phyloP scores from a whole-genome alignment of 208 protist genomes.

The Sergeia podlipaevii region DNA sequence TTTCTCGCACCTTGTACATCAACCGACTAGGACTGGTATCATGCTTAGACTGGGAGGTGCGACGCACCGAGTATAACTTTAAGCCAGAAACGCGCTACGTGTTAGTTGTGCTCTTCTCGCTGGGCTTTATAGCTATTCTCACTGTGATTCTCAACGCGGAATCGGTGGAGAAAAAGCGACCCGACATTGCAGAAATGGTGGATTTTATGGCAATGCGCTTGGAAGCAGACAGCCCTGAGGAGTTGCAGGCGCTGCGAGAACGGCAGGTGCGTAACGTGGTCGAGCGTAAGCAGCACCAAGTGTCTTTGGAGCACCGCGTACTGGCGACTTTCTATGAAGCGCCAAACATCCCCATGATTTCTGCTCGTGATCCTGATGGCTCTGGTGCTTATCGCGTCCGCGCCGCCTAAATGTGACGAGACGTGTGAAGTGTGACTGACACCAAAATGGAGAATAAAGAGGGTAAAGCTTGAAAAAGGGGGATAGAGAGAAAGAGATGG shows the following conservation, averaged over 20 bases:
- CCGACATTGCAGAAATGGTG: conserved; percentile 80
- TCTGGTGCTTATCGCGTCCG: neutral
- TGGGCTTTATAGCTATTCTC: conserved; percentile 37
- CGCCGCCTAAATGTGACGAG: neutral
- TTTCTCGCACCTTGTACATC: conserved; percentile 86
- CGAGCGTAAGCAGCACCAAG: conserved; percentile 38
- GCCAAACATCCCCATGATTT: conserved; percentile 28
- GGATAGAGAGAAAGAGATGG: too few relatives aligned
- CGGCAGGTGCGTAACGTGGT: conserved; percentile 51
- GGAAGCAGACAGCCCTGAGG: conserved; percentile 68
- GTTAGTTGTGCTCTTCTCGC: conserved; percentile 31
- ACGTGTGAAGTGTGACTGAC: neutral
- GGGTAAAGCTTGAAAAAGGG: too few relatives aligned
- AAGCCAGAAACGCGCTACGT: conserved; percentile 55
- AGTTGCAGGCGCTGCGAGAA: conserved; percentile 48
- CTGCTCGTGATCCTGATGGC: conserved; percentile 40
- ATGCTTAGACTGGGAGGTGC: conserved; percentile 88
- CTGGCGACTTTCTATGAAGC: conserved; percentile 77
- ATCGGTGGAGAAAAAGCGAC: conserved; percentile 42
- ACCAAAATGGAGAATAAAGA: too few relatives aligned
- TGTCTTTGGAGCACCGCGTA: conserved; percentile 69
- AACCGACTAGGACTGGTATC: conserved; percentile 86
- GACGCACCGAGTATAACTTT: conserved; percentile 87
- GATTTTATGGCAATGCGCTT: conserved; percentile 80
- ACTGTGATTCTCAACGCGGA: conserved; percentile 31